Percentiles rank a stretch among this genome's conserved stretches.
phyloP scores from a whole-genome alignment of 192 early-diverging fungal species.

The Thoreauomyces humboldtii region DNA sequence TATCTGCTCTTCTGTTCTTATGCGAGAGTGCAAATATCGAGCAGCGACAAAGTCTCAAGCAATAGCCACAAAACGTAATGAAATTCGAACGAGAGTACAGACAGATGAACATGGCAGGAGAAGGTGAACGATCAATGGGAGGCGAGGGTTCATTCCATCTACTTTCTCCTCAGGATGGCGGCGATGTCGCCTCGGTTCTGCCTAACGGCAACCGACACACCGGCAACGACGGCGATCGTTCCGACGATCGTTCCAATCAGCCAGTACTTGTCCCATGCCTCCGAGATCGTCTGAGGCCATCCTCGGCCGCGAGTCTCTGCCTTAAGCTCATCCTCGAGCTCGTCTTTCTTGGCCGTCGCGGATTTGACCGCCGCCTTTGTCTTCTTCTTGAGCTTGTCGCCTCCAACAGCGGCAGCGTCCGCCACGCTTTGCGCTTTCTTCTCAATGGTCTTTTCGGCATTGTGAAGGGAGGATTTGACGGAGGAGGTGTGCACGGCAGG shows the following conservation, averaged over 20 bases:
- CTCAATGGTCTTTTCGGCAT: neutral
- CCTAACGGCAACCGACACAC: conserved; percentile 5
- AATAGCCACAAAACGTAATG: too few species aligned
- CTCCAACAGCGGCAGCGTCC: neutral
- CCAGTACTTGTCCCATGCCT: conserved; percentile 30
- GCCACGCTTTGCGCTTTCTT: neutral
- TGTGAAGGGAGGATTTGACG: neutral
- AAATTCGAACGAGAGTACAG: too few species aligned
- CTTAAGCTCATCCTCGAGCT: conserved; percentile 5
- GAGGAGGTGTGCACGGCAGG: neutral
- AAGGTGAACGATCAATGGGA: too few species aligned
- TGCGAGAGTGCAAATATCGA: too few species aligned
- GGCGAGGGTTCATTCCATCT: too few species aligned
- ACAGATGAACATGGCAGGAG: too few species aligned
- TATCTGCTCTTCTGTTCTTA: too few species aligned
- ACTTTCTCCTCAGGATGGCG: neutral
- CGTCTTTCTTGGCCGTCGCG: neutral
- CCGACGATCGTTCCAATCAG: conserved; percentile 4
- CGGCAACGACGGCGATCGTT: conserved; percentile 3
- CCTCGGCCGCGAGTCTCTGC: neutral
- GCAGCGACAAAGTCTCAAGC: too few species aligned
- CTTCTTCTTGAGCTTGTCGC: neutral
- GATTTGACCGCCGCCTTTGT: neutral
- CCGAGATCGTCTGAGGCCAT: conserved; percentile 2
- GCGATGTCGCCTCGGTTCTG: conserved; percentile 1